Evolutionary conservation across 129 eudicot species (phyloP), one percentile per base, ranked within the genome.

Genomic region (Flaveria linearis): DNA sequence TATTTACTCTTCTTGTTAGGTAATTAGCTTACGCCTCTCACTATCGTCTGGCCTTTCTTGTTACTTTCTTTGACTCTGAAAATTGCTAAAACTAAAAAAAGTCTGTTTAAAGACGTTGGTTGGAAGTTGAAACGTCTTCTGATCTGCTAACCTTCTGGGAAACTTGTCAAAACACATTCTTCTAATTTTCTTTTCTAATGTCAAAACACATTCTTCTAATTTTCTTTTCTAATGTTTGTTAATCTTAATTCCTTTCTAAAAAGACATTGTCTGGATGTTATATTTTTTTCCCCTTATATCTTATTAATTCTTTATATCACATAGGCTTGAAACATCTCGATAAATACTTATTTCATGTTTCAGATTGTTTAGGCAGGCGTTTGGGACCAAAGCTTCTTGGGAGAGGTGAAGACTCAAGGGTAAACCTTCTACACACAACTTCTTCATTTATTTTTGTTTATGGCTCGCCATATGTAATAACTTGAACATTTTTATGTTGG

Each of bases 331-430:
- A 16, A 30, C 55, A 17, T 46, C 51, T 60, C 20, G 23, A 72
- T 47, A 43, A n/a, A 43, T 18, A 45, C 57, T 74, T 68, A 17
- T 66, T 69, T 69, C 15, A 47, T 69, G 79, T 58, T 71, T 77
- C 88, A 95, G 99, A 95, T 86, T 95, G 99, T 91, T 84, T 95
- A 87, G 99, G 99, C 81, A 84, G 99, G 75, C 97, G 97, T 72
- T 91, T 91, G 84, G 99, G 99, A 78, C 99, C 99, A 58, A 87
- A 84, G 86, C 87, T 95, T 84, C 92, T 89, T 42, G 90, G 97
- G 42, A 86, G 92, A 81, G 82, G 76, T 81, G 93, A 89, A 86
- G 92, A 89, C 88, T 89, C 98, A 61, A 90, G 87, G 96, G 99
- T 95, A 91, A 87, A 50, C 60, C 14, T 55, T 69, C 61, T 58